These are phyloP conservation scores for Pichia heedii DNA, from an alignment of 805 yeast genomes.

Conservation along the genomic window DNA sequence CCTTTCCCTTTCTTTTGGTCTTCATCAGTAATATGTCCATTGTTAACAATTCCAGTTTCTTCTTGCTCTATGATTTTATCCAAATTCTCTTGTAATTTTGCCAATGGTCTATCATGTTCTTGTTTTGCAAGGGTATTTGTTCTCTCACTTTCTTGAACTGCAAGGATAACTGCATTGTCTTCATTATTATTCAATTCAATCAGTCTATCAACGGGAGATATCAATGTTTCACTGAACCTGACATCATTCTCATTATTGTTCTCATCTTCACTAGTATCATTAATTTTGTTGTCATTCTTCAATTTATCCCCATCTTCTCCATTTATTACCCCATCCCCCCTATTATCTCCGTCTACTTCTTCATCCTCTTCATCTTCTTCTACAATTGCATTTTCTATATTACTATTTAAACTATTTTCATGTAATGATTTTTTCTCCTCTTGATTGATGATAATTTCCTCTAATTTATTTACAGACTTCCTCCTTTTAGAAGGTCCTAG, in stretches of 20 bases:
- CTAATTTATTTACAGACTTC: constrained; percentile 47
- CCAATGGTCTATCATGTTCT: constrained; percentile 74
- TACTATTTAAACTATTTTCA: constrained; percentile 2
- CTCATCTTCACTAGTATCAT: constrained; percentile 5
- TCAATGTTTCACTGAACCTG: constrained; percentile 11
- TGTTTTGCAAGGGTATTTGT: constrained; percentile 70
- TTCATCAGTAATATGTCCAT: constrained; percentile 2
- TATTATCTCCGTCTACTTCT: constrained; percentile 11
- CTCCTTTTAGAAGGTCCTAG: constrained; percentile 58
- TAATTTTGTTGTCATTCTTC: constrained; percentile 6
- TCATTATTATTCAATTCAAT: constrained; percentile 42
- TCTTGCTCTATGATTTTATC: constrained; percentile 38
- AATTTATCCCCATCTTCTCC: not conserved
- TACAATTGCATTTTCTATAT: constrained; percentile 18
- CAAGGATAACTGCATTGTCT: constrained; percentile 38
- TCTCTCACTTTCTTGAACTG: constrained; percentile 53
- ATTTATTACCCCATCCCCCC: not conserved
- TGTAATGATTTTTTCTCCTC: constrained; percentile 4
- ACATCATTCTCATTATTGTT: not conserved
- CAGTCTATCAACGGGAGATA: constrained; percentile 42
- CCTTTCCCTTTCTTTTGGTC: not conserved
- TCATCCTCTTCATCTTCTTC: constrained; percentile 13
- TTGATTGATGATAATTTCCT: constrained; percentile 31
- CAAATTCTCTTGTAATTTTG: constrained; percentile 67
- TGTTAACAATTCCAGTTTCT: constrained; percentile 10